Evolutionary conservation across 306 rosid species (phyloP).

Genomic region (Cucurbita argyrosperma): DNA sequence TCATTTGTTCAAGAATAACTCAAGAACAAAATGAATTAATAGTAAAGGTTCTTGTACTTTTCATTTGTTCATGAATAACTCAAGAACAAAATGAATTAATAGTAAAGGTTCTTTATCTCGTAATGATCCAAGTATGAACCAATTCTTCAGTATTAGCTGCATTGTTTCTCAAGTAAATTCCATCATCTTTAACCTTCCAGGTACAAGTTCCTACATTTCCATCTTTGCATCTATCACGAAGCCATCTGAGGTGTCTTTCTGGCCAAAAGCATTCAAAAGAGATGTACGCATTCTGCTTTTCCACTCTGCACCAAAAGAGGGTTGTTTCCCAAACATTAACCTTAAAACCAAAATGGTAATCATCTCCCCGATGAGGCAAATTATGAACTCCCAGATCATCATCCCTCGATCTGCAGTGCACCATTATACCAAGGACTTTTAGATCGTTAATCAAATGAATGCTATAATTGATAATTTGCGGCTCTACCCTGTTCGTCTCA

Average conservation of each 20-base stretch:
- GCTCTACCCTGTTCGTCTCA: background rate
- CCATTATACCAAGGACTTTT: background rate
- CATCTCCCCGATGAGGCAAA: background rate
- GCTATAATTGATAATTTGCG: background rate
- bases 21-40: no score
- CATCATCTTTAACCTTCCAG: no score
- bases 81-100: no score
- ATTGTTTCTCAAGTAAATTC: no score
- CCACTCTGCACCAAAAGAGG: background rate
- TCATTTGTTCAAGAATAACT: no score
- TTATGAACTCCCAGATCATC: background rate
- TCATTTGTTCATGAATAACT: no score
- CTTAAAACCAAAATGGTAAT: background rate
- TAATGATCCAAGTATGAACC: no score
- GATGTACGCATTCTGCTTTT: background rate
- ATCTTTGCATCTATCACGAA: no score
- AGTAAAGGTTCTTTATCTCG: no score
- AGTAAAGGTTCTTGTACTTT: no score
- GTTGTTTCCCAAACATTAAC: background rate
- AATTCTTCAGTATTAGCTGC: no score
- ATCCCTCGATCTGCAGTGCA: constrained; percentile 2
- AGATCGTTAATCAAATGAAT: background rate
- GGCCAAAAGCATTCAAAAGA: background rate
- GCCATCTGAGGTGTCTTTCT: background rate
- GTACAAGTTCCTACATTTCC: no score